These are phyloP conservation scores for Aureobasidium melanogenum DNA, from an alignment of 2,329 filamentous ascomycete species.

Conservation along the genomic window DNA sequence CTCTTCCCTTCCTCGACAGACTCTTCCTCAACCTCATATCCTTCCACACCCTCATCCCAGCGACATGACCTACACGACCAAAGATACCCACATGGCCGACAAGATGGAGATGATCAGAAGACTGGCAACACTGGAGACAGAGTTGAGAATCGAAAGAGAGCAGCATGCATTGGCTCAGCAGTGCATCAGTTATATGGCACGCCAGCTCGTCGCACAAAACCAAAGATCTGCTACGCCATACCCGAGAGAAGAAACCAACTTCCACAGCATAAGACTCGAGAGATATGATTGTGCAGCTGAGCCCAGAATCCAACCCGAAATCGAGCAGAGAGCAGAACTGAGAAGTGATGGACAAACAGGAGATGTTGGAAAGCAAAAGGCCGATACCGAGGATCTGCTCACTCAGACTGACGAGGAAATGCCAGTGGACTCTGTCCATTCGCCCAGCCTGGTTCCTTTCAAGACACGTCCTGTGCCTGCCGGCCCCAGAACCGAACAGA, in stretches of 20 bases:
- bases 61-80: background rate
- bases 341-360: background rate
- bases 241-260: background rate
- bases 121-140: background rate
- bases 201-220: background rate
- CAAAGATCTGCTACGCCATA: background rate
- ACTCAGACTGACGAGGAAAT: background rate
- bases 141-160: background rate
- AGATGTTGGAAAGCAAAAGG: background rate
- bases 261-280: background rate
- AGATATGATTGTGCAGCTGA: background rate
- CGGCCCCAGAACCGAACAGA: background rate
- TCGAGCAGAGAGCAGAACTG: background rate
- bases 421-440: background rate
- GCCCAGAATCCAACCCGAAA: background rate
- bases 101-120: background rate
- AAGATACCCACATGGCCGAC: background rate
- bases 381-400: background rate
- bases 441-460: background rate
- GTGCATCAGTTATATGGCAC: background rate
- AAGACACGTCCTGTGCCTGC: background rate
- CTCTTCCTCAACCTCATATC: background rate
- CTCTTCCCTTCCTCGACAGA: background rate
- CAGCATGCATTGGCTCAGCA: background rate
- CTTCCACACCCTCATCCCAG: background rate